Conservation (phyloP, 495 filamentous ascomycete species). For the Penicillium herquei region DNA sequence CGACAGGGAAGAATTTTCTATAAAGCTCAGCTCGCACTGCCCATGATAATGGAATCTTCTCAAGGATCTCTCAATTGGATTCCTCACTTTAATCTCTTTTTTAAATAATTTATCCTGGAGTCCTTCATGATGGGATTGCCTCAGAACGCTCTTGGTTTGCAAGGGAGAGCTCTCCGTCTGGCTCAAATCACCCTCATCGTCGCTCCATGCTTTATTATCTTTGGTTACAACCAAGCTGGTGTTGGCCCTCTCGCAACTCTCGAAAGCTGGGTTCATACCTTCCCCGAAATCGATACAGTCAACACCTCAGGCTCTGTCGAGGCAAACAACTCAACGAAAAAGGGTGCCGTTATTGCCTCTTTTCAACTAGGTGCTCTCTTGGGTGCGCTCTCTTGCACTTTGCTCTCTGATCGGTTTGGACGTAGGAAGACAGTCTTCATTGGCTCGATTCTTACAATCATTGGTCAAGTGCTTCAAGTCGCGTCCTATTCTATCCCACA, state of each 20-base stretch:
- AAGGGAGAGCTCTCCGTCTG: constrained; percentile 17
- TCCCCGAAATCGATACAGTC: constrained; percentile 34
- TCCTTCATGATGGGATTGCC: constrained; percentile 1
- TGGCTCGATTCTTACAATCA: constrained; percentile 46
- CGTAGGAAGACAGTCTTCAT: constrained; percentile 55
- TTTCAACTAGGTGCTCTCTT: constrained; percentile 44
- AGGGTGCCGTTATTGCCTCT: constrained; percentile 40
- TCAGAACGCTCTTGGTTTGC: neutral
- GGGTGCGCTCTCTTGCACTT: constrained; percentile 39
- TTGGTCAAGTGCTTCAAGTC: constrained; percentile 53
- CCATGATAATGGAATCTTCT: neutral
- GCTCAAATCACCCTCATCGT: constrained; percentile 32
- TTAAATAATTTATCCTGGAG: neutral
- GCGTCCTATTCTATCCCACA: constrained; percentile 41
- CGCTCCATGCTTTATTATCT: constrained; percentile 35
- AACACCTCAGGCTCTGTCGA: constrained; percentile 23
- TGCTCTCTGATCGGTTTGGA: constrained; percentile 48
- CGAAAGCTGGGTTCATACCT: constrained; percentile 27
- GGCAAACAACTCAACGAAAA: constrained; percentile 27
- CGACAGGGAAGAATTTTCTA: too few species aligned
- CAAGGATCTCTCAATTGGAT: neutral
- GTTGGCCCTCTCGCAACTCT: constrained; percentile 27
- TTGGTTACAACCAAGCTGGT: constrained; percentile 34
- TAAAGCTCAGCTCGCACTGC: too few species aligned
- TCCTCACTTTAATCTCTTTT: neutral